A percentile compares a stretch with the other conserved stretches of the same genome.
Evolutionary conservation across 106 monocot genomes (phyloP).

Genomic region (Amphibolis antarctica): DNA sequence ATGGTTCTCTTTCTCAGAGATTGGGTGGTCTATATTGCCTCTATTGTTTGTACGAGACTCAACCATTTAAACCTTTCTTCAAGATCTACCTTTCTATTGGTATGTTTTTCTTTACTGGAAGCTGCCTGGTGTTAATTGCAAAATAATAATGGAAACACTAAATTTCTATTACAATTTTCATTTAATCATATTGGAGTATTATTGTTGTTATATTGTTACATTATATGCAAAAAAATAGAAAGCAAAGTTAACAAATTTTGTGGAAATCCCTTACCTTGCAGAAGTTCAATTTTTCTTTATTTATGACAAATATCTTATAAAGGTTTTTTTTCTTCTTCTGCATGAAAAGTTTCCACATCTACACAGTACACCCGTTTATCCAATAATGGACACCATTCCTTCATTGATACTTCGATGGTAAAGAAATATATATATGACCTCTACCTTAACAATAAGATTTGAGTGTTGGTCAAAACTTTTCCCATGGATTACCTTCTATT

Average conservation of each 20-base stretch:
- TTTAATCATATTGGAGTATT: neutral
- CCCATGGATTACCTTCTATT: no score
- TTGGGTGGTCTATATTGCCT: constrained; percentile 92
- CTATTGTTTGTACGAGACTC: constrained; percentile 77
- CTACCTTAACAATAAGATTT: no score
- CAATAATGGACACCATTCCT: no score
- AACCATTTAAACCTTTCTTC: constrained; percentile 74
- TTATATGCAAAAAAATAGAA: no score
- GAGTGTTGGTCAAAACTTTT: no score
- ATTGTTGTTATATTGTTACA: no score
- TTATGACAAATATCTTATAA: neutral
- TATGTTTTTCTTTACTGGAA: constrained; percentile 17
- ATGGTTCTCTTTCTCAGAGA: constrained; percentile 36
- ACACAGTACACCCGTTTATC: no score
- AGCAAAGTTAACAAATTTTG: no score
- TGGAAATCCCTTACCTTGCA: neutral
- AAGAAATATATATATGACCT: no score
- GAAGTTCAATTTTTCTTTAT: neutral
- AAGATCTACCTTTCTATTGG: constrained; percentile 86
- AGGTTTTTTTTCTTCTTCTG: no score
- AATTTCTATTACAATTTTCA: neutral
- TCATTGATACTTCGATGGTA: no score
- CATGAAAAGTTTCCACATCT: no score
- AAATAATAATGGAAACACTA: neutral
- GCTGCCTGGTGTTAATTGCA: neutral